Evolutionary conservation across 2,329 filamentous ascomycete genomes (phyloP), one percentile per base, ranked within the genome.

Genomic region (Leptographium procerum): DNA sequence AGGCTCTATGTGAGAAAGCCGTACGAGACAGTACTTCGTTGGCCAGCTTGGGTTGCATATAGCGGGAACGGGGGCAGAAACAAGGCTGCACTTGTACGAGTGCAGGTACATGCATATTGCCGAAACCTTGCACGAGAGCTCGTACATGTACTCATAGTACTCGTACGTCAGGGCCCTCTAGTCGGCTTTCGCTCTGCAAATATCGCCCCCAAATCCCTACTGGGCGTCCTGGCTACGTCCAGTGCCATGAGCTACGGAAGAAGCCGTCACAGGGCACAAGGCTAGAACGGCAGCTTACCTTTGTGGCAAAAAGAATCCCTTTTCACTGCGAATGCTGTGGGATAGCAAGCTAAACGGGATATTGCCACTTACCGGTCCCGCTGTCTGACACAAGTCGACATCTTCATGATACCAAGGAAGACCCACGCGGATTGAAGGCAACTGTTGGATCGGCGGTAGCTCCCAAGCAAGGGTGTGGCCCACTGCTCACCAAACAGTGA

Each of bases 331-430:
- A 4, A 28, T 29, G 19, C 43, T 22, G 24, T 50, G 47, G 51
- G 31, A 52, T n/a, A 22, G 29, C n/a, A 16, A 34, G 13, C 19
- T 22, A 33, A 29, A 34, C 22, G 50, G 51, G n/a, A 36, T 22
- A 52, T 52, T 52, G 51, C 31, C n/a, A 52, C 31, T 14, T 52
- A 10, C 22, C 31, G 26, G 51, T 36, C 22, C 51, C 51, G 51
- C 51, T 14, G 31, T 28, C 24, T 19, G 26, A 14, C 26, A 28
- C 47, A 9, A 13, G 8, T 19, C 14, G 10, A 13, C 47, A 54
- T 54, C 11, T 54, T 54, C 52, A 54, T 54, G 52, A 54, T 43
- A 54, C 52, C 52, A 54, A 52, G 50, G 43, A 2, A 40, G 52
- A 43, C 52, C 34, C 52, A 54, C 52, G 52, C 34, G 9, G 26